phyloP scores from a whole-genome alignment of 192 early-diverging fungal species.

The Umbelopsis isabellina region DNA sequence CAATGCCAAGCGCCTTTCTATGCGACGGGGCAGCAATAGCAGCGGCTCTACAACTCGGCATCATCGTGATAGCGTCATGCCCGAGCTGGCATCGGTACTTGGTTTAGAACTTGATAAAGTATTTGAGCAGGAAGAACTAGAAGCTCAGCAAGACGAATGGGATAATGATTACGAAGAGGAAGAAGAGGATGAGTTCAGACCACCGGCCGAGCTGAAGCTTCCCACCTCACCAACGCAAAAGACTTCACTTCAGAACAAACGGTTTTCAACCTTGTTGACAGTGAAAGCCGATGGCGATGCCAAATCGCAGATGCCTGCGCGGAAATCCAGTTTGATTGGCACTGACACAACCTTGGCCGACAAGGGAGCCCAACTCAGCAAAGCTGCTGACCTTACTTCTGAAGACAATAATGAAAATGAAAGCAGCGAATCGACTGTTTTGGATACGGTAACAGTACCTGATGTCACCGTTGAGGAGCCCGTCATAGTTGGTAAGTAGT shows the following conservation, averaged over 20 bases:
- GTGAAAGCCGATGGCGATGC: not conserved
- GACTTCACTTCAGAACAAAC: slow-evolving; percentile 3
- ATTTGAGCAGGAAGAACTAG: slow-evolving; percentile 33
- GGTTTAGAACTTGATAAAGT: slow-evolving; percentile 45
- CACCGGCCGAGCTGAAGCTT: slow-evolving; percentile 1
- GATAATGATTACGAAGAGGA: slow-evolving; percentile 29
- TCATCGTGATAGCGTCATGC: slow-evolving; percentile 40
- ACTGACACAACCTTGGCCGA: slow-evolving; percentile 2
- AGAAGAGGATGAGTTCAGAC: slow-evolving; percentile 11
- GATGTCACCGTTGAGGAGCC: not conserved
- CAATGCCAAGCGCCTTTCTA: slow-evolving; percentile 40
- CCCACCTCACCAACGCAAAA: not conserved
- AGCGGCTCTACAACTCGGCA: not conserved
- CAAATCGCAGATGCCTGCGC: slow-evolving; percentile 6
- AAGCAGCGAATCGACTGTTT: not conserved
- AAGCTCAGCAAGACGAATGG: slow-evolving; percentile 33
- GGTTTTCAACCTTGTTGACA: not conserved
- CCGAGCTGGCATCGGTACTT: slow-evolving; percentile 40
- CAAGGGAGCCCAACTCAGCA: not conserved
- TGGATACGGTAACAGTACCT: not conserved
- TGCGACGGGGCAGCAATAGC: slow-evolving; percentile 22
- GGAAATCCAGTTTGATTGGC: slow-evolving; percentile 4
- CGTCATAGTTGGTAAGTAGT: not conserved
- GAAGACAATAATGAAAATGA: too few relatives aligned
- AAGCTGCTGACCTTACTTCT: not conserved